phyloP scores from a whole-genome alignment of 768 basidiomycete species.

The Auriscalpium microsporum region DNA sequence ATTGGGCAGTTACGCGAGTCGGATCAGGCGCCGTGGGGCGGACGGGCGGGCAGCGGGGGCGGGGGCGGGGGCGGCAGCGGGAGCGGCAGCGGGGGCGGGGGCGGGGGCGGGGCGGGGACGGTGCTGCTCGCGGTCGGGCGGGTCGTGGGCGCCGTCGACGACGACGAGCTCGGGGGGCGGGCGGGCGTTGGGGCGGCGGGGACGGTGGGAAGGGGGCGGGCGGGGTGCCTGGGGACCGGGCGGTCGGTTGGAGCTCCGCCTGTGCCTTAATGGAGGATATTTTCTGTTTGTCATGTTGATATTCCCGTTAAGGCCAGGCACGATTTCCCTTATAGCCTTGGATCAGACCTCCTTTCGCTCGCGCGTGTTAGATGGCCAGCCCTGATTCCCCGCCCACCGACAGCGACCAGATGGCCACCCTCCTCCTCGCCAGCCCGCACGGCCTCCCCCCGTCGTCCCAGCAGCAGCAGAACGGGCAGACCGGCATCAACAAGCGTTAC shows the following conservation, averaged over 20 bases:
- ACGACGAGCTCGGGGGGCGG: not conserved
- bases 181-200: not conserved
- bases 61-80: too few species aligned
- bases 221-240: not conserved
- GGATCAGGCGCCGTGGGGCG: too few species aligned
- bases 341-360: not conserved
- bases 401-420: not conserved
- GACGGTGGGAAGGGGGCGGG: not conserved
- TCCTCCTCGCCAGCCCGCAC: conserved; percentile 20
- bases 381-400: not conserved
- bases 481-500: conserved; percentile 51
- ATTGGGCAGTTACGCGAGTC: too few species aligned
- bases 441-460: not conserved
- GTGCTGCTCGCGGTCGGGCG: too few species aligned
- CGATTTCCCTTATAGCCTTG: conserved; percentile 5
- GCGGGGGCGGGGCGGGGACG: too few species aligned
- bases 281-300: not conserved
- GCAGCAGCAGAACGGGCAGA: not conserved
- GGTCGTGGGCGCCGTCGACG: not conserved
- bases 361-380: not conserved
- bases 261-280: conserved; percentile 1
- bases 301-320: not conserved
- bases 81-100: too few species aligned
- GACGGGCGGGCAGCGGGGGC: too few species aligned
- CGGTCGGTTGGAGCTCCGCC: not conserved